Conservation (phyloP, 345 rosid genomes). For the Populus deltoides region DNA sequence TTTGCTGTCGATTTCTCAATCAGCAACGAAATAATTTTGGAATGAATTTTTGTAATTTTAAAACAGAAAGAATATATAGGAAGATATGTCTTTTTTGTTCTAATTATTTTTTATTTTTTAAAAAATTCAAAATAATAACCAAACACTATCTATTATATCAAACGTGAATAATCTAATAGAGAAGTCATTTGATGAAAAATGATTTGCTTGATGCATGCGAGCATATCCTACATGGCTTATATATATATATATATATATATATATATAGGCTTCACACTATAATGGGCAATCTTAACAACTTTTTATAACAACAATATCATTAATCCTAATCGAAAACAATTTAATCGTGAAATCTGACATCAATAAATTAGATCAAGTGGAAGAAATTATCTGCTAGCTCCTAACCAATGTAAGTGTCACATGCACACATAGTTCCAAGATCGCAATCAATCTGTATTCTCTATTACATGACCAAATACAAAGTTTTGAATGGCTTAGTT, state of each 20-base stretch:
- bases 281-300: not conserved
- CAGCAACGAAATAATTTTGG: no score
- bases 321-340: no score
- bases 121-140: no score
- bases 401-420: not conserved
- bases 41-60: no score
- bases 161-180: not conserved
- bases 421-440: not conserved
- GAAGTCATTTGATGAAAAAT: not conserved
- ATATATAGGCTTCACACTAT: not conserved
- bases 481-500: no score
- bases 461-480: not conserved
- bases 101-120: no score
- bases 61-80: no score
- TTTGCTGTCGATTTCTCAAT: no score
- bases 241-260: no score
- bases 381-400: not conserved
- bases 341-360: not conserved
- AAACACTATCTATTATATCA: no score
- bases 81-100: no score
- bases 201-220: not conserved
- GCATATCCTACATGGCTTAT: not conserved
- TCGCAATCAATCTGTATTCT: not conserved
- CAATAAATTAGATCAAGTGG: not conserved
- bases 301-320: not conserved